Base-by-base conservation (phyloP, 1,139 yeast species). In the Geotrichum cucujoidarum region DNA sequence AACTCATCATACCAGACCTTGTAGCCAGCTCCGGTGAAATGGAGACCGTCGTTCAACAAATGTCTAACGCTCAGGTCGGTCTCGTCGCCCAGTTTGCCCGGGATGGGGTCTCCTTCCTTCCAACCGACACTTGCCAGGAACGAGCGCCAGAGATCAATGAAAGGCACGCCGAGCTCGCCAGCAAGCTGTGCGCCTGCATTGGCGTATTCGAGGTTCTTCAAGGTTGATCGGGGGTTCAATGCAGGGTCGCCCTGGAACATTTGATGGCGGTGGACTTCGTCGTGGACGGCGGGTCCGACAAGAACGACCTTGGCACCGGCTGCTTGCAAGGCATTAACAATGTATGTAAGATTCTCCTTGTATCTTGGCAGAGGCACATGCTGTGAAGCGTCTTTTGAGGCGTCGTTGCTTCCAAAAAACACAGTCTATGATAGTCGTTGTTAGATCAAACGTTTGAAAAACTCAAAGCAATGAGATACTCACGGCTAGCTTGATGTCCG, bases 341-440 rank as follows among this genome's bases (percentile, higher is more conserved):
- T 61, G 17, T 53, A 54, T 11, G 57, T 60, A 49, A 77, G 66
- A 59, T 86, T 85, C 7, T 63, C 66, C 18, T 62, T 50, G 59
- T 68, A 85, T 50, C 75, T 69, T 0, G 67, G 73, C 8, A 80
- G 40, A 1, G 76, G 73, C 1, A 83, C 86, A 20, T 70, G 69
- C 60, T 84, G 95, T 2, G 69, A 57, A 4, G 25, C 63, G 3
- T 73, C 75, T 22, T 75, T 61, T 20, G 69, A 70, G 0, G 87
- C 80, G 61, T 87, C 95, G 59, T 87, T 87, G 10, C 94, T 75
- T 1, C 95, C 95, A 57, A 84, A 78, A 63, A 82, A 85, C 2
- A 87, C 66, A 0, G 80, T 75, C 49, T 40, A 27, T 13, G 20
- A 22, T 16, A 34, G 24, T 17, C 46, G 35, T n/a, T 10, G 36